Evolutionary conservation across 805 yeast species (phyloP).

Genomic region (Wickerhamomyces bovis): DNA sequence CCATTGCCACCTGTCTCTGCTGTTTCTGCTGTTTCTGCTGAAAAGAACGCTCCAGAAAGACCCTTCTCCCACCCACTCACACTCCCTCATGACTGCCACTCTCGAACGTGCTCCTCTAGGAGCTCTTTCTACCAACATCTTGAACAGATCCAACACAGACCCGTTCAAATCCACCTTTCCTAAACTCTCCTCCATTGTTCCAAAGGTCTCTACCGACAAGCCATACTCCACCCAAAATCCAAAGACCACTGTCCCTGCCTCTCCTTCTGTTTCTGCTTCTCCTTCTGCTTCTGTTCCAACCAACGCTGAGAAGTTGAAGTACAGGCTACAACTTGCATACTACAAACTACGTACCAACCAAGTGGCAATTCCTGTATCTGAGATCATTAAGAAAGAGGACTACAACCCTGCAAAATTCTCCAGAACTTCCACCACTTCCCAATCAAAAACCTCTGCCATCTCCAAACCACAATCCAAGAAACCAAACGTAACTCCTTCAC

Average conservation of each 20-base stretch:
- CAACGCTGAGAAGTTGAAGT: constrained; percentile 36
- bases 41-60: background rate
- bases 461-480: background rate
- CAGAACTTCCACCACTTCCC: background rate
- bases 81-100: constrained; percentile 11
- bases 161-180: constrained; percentile 9
- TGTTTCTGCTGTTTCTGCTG: no score
- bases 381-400: constrained; percentile 21
- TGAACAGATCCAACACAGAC: constrained; percentile 10
- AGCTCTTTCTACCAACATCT: constrained; percentile 13
- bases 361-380: constrained; percentile 27
- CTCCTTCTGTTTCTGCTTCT: no score
- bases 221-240: constrained; percentile 1
- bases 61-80: background rate
- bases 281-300: background rate
- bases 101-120: constrained; percentile 19
- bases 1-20: no score
- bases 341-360: constrained; percentile 47
- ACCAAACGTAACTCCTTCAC: constrained; percentile 16
- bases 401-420: background rate
- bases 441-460: background rate
- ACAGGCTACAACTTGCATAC: constrained; percentile 45
- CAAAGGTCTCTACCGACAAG: background rate
- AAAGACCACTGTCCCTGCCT: no score
- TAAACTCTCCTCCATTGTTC: constrained; percentile 4